phyloP scores from a whole-genome alignment of 1,284 basidiomycete species.

The Ganoderma boninense region DNA sequence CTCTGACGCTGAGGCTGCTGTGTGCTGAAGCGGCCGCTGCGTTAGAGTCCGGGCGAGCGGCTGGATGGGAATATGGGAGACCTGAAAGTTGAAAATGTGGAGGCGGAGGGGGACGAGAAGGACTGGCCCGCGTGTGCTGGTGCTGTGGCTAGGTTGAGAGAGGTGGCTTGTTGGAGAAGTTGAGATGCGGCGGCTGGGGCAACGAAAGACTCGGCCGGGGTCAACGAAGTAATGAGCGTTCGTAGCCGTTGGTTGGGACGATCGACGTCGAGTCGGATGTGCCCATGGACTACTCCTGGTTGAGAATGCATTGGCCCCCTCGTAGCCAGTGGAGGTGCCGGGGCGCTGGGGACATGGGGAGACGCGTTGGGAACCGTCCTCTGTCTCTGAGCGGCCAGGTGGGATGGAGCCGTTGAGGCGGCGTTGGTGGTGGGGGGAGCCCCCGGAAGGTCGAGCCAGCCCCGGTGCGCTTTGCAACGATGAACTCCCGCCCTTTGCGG shows the following conservation, averaged over 20 bases:
- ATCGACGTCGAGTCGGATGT: conserved; percentile 49
- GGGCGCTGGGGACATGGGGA: conserved; percentile 61
- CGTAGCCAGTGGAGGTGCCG: conserved; percentile 75
- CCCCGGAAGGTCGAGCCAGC: conserved; percentile 30
- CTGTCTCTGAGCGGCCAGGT: conserved; percentile 62
- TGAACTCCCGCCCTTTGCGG: conserved; percentile 61
- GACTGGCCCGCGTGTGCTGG: conserved; percentile 62
- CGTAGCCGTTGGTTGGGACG: conserved; percentile 41
- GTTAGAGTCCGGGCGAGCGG: conserved; percentile 56
- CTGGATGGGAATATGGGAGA: conserved; percentile 50
- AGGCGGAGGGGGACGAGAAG: conserved; percentile 67
- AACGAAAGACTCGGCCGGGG: conserved; percentile 75
- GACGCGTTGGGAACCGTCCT: conserved; percentile 49
- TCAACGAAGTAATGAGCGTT: conserved; percentile 73
- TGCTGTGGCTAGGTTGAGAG: conserved; percentile 50
- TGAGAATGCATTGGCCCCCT: conserved; percentile 55
- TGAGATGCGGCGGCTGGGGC: conserved; percentile 51
- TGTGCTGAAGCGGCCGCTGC: conserved; percentile 55
- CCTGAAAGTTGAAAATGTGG: conserved; percentile 56
- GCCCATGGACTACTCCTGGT: conserved; percentile 39
- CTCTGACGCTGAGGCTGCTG: conserved; percentile 44
- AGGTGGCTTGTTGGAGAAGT: conserved; percentile 46
- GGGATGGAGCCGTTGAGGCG: conserved; percentile 39
- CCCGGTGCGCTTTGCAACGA: conserved; percentile 52
- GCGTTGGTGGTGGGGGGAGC: conserved; percentile 30